phyloP scores from a whole-genome alignment of 306 rosid species.

The Crotalaria pallida region DNA sequence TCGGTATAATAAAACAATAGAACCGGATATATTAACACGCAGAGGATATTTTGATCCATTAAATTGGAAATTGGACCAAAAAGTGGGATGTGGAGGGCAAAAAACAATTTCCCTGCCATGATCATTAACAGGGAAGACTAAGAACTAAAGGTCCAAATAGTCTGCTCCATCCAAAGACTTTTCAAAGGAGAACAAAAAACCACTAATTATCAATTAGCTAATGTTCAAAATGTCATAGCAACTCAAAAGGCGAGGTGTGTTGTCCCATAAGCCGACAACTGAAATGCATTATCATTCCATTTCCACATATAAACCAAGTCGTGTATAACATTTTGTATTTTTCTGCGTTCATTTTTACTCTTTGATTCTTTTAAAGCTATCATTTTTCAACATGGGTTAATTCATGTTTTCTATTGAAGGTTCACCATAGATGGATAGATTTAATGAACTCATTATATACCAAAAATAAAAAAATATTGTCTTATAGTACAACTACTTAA shows the following conservation, averaged over 20 bases:
- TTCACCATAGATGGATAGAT: neutral
- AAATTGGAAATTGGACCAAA: too few species aligned
- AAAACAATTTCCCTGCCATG: neutral
- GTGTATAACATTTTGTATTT: too few species aligned
- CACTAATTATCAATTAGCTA: neutral
- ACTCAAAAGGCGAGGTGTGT: neutral
- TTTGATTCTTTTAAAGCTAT: too few species aligned
- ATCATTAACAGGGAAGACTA: neutral
- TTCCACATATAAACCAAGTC: too few species aligned
- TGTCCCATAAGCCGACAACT: neutral
- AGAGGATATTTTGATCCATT: too few species aligned
- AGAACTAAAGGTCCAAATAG: constrained; percentile 11
- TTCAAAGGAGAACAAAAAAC: neutral
- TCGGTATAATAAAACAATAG: too few species aligned
- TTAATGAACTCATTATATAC: neutral
- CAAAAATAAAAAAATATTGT: neutral
- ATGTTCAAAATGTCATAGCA: neutral
- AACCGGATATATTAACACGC: too few species aligned
- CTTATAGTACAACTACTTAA: neutral
- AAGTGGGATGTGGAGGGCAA: too few species aligned
- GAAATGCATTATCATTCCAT: constrained; percentile 7
- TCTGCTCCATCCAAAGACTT: neutral
- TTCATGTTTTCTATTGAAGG: neutral
- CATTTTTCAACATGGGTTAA: neutral
- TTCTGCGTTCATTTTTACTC: too few species aligned